Base-by-base conservation (phyloP, 306 rosid species). In the Glycine soja region DNA sequence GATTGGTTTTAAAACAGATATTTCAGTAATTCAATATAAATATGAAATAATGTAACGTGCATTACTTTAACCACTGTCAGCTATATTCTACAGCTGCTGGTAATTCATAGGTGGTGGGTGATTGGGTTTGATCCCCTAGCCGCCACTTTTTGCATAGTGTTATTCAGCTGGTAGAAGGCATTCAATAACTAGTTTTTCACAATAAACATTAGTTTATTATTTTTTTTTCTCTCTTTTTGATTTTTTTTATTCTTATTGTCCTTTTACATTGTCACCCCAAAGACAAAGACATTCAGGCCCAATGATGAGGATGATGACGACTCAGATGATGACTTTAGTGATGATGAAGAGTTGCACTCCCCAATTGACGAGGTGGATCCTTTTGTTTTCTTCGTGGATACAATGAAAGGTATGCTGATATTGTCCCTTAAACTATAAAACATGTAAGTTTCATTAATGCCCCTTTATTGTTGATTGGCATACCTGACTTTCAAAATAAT, bases 321-420 rank as follows among this genome's bases (percentile, higher is more conserved):
- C 77, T 86, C 92, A 0, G 98, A 92, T 43, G 95, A 92, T 46
- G 95, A 87, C 70, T 93, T 87, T 65, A 91, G 92, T 80, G 99
- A 95, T 47, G 97, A 95, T 34, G 97, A 95, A 85, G 99, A 91
- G 87, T 83, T 92, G 82, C 95, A 93, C 43, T 91, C 99, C 8
- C 99, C 99, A 47, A 88, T 95, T 54, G 97, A 95, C 57, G 99
- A 93, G 40, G 97, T 95, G 85, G 99, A 95, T 88, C 99, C 99
- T 50, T 95, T 95, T 83, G 69, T 95, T 82, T 86, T 91, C 88
- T 95, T 95, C 79, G 94, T 93, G 36, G 97, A 95, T 85, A 86
- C 90, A 46, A 72, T 95, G 77, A 91, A 91, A 85, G 94, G 99
- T 93, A 79, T 38, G 82, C 19, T 72, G 78, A 70, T 50, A 50